Evolutionary conservation across 768 basidiomycete genomes (phyloP), one percentile per base, ranked within the genome.

Genomic region (Suillus decipiens): DNA sequence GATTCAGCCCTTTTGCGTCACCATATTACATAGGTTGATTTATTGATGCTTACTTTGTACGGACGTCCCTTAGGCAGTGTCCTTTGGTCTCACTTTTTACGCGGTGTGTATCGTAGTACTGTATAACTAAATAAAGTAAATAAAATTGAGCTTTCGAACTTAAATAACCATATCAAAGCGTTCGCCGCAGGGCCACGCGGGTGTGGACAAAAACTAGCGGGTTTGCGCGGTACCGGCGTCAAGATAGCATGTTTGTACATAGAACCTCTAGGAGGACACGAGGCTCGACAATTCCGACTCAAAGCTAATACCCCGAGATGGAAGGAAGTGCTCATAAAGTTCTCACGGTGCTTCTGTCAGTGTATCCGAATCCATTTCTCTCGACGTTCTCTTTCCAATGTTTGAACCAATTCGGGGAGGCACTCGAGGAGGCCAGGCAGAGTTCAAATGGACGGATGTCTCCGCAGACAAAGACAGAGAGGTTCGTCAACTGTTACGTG

Each of bases 391-490:
- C 34, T 37, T 39, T 56, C 39, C 6, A 57, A 90, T 93, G 92
- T 93, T 91, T 68, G 91, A 93, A 73, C 92, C 92, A 11, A 85
- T 92, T 43, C 85, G 93, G 59, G 93, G 91, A 50, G 93, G 93
- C n/a, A 95, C 92, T 24, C 86, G 93, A 62, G 93, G 93, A n/a
- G 93, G 93, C 2, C 90, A 92, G 69, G 93, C 88, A 55, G 91
- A 94, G 69, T 95, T 95, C 82, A 93, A 93, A 75, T 95, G 93
- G 93, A 72, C 89, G 12, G 93, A 95, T 68, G 92, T 93, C 9
- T 89, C 92, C 47, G 91, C 90, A 62, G 95, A 96, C 78, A 96
- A 96, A 76, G 95, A 96, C 77, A 84, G 91, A 77, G 95, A 96
- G 80, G 95, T 94, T 59, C 58, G 78, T 68, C 51, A 39, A 31